These are phyloP conservation scores for Sonneratia alba DNA, from an alignment of 345 rosid species.

Conservation along the genomic window DNA sequence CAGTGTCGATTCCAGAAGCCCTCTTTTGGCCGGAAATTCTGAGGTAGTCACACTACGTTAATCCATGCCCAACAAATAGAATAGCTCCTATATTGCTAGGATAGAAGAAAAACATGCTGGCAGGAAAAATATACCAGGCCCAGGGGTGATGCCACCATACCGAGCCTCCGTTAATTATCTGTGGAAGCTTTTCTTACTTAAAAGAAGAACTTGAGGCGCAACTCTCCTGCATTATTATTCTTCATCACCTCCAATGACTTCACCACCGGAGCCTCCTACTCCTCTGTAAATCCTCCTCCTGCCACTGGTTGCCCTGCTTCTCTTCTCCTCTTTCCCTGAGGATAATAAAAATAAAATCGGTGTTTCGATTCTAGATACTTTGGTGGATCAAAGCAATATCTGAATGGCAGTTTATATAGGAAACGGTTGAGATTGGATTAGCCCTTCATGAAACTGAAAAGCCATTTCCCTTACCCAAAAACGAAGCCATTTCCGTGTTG, in stretches of 20 bases:
- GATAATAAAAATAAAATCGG: not conserved
- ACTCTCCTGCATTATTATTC: slow-evolving; percentile 54
- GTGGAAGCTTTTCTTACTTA: slow-evolving; percentile 13
- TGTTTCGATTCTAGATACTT: not conserved
- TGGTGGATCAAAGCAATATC: not conserved
- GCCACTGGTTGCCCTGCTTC: not conserved
- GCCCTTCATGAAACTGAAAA: not conserved
- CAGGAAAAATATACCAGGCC: too few species aligned
- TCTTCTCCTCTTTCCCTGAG: not conserved
- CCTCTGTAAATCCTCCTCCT: slow-evolving; percentile 48
- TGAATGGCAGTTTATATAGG: not conserved
- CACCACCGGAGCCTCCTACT: slow-evolving; percentile 46
- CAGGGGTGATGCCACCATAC: too few species aligned
- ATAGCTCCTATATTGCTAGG: too few species aligned
- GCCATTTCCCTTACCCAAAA: too few species aligned
- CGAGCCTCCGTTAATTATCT: too few species aligned
- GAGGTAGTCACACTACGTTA: too few species aligned
- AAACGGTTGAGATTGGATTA: not conserved
- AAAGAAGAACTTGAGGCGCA: slow-evolving; percentile 63
- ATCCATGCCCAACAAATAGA: too few species aligned
- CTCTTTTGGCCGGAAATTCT: too few species aligned
- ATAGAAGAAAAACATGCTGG: too few species aligned
- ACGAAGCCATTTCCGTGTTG: not conserved
- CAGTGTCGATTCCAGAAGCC: too few species aligned
- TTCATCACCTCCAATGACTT: slow-evolving; percentile 26